Evolutionary conservation across 2,329 filamentous ascomycete genomes (phyloP), one percentile per base, ranked within the genome.

Genomic region (Cryphonectria parasitica): DNA sequence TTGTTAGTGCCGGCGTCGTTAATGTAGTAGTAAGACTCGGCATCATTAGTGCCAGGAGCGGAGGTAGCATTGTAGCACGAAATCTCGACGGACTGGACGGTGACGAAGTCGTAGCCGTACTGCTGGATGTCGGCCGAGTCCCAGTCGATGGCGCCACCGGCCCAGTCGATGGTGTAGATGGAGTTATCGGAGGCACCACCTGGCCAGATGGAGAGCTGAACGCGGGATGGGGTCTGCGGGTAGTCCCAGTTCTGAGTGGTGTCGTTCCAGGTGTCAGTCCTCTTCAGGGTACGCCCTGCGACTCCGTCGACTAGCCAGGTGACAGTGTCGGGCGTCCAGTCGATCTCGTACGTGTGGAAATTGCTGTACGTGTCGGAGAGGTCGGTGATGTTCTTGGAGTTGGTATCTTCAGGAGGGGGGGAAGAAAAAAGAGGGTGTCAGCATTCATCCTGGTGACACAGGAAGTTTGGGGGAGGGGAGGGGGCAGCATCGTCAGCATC

Each of bases 171-270:
- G 45, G 96, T 98, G 69, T 96, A 96, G 79, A 92, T 79, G 56
- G 88, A 91, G 80, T 98, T 98, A 78, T 86, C 87, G 13, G 89
- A 82, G 63, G 92, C 88, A 78, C 96, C 96, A 77, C 93, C 96
- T 56, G 96, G 96, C 96, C 96, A 99, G 77, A 99, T 90, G 22
- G 96, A 98, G 66, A 99, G 87, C 84, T 98, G 94, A 67, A 99
- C 88, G 75, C 95, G 93, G 22, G 95, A 83, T 4, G 96, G 96
- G 0, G 95, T 97, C 83, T 98, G 96, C 8, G 96, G 96, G 85
- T 88, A 99, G 77, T 92, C 85, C 87, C 91, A 99, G 80, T 90
- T 90, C 81, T 95, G 91, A 70, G 89, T 83, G 8, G 93, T 97
- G 17, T 85, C 83, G 83, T 99, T 98, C 90, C 91, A 98, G 17